Evolutionary conservation across 2,329 filamentous ascomycete genomes (phyloP), one percentile per base, ranked within the genome.

Genomic region (Colletotrichum gigasporum): DNA sequence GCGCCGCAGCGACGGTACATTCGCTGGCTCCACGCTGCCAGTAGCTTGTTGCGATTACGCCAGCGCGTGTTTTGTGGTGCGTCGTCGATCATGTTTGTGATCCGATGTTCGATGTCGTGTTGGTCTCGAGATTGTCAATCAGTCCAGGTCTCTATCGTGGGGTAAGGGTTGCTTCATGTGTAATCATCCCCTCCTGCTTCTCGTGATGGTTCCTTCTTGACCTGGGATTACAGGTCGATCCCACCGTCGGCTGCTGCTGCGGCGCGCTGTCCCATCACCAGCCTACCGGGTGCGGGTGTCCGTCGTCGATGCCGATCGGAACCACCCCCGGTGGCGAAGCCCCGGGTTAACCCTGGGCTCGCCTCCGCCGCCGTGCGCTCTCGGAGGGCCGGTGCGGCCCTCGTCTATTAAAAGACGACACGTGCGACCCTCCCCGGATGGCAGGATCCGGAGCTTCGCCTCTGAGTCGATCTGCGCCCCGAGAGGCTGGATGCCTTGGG

Each of bases 1-100:
- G 14, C 42, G 59, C 59, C 52, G 52, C 52, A 62, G 47, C 20
- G 3, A 35, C 11, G 37, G 47, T 35, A 22, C 34, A 12, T 35
- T 44, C 14, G 16, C 12, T 14, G n/a, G 26, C 47, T 28, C 16
- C 35, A 56, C n/a, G 5, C 41, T 30, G n/a, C 11, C 32, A 14
- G n/a, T 18, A 20, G 32, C 12, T 20, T 22, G 12, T 20, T 12
- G n/a, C 37, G 28, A 34, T 20, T 8, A 57, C 42, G 32, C 32
- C 34, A 44, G 47, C 47, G 22, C 34, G 22, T 39, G 42, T 51
- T 22, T 34, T 48, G 18, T 48, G 24, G 26, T 32, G 24, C 24
- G 3, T 3, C 30, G 35, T 34, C 28, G 35, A 42, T 58, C 52
- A 32, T 35, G 26, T 57, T 22, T 32, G 32, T 56, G 41, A 22